Base-by-base conservation (phyloP, 2,329 filamentous ascomycete genomes). In the Chaetomiaceae sp. region DNA sequence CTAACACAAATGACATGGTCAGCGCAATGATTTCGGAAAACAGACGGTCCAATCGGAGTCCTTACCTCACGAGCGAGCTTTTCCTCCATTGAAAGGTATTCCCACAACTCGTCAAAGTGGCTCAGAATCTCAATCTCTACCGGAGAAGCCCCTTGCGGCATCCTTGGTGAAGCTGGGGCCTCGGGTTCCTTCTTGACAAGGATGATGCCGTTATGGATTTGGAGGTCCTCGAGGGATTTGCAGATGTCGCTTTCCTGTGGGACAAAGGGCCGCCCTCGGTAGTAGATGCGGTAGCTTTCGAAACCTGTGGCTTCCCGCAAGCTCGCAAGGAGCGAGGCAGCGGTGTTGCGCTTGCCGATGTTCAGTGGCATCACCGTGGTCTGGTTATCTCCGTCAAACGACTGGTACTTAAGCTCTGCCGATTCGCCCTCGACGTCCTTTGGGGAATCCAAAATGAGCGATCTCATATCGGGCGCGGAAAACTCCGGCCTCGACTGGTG, bases 91-190 rank as follows among this genome's bases (percentile, higher is more conserved):
- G 83, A 82, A 48, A 97, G 75, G 61, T 92, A 86, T 38, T 82
- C 79, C 76, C 93, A 96, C 20, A 99, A 70, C 54, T 92, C 83
- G 48, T 88, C 79, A 62, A 96, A 95, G 66, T 95, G 87, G 51
- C 83, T 78, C 58, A 93, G 72, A 19, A 97, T 83, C 60, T 92
- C 87, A 12, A 81, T 76, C 63, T 97, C 89, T 3, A 97, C 77
- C 31, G 71, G 77, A 55, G 72, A 83, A 41, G 72, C 78, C 44
- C 71, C 81, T 45, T 68, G 75, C 55, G 72, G 74, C 46, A 76
- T 69, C 25, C 73, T 59, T 21, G 72, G 67, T 3, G 70, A 67
- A 8, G 70, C 65, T 0, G 54, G 47, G n/a, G 68, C 63, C 13
- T 76, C 73, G 17, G 77, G 73, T 38, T 82, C 78, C 14, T 76